Percentiles rank a stretch among this genome's conserved stretches.
These are phyloP conservation scores for Aphanocladium album DNA, from an alignment of 2,329 filamentous ascomycete species.

Conservation along the genomic window DNA sequence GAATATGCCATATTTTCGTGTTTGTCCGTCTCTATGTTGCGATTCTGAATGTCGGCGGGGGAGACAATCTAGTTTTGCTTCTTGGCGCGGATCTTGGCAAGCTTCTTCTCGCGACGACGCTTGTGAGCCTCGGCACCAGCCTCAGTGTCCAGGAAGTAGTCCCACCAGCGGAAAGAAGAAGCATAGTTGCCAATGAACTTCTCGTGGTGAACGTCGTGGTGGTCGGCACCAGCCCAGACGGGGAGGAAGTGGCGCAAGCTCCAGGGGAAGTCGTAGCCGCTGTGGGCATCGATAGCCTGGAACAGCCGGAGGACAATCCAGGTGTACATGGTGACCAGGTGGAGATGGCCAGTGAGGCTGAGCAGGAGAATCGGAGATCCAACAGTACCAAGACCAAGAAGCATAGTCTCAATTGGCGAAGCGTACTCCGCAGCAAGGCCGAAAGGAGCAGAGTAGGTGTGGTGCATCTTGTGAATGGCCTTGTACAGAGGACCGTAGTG, in stretches of 20 bases:
- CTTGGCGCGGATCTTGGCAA: slow-evolving; percentile 58
- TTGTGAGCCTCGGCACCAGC: slow-evolving; percentile 82
- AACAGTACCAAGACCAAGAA: slow-evolving; percentile 83
- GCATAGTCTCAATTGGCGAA: slow-evolving; percentile 94
- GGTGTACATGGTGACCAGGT: slow-evolving; percentile 95
- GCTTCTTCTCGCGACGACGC: slow-evolving; percentile 73
- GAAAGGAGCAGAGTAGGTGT: slow-evolving; percentile 97
- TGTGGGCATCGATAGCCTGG: slow-evolving; percentile 97
- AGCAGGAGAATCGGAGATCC: slow-evolving; percentile 79
- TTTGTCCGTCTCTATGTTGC: not conserved
- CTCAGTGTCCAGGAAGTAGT: slow-evolving; percentile 90
- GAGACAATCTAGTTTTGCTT: slow-evolving; percentile 54
- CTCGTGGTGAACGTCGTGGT: slow-evolving; percentile 97
- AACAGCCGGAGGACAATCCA: slow-evolving; percentile 93
- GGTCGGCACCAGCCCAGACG: slow-evolving; percentile 95
- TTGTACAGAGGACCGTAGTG: slow-evolving; percentile 96
- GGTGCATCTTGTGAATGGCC: slow-evolving; percentile 96
- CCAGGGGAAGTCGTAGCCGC: slow-evolving; percentile 98
- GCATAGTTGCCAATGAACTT: slow-evolving; percentile 98
- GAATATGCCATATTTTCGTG: not conserved
- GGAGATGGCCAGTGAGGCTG: slow-evolving; percentile 75
- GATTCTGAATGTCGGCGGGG: not conserved
- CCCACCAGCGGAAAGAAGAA: slow-evolving; percentile 99
- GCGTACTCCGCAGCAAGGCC: slow-evolving; percentile 96
- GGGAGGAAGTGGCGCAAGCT: slow-evolving; percentile 91